Evolutionary conservation across 305 asterid genomes (phyloP), one percentile per base, ranked within the genome.

Genomic region (Rubia tinctorum): DNA sequence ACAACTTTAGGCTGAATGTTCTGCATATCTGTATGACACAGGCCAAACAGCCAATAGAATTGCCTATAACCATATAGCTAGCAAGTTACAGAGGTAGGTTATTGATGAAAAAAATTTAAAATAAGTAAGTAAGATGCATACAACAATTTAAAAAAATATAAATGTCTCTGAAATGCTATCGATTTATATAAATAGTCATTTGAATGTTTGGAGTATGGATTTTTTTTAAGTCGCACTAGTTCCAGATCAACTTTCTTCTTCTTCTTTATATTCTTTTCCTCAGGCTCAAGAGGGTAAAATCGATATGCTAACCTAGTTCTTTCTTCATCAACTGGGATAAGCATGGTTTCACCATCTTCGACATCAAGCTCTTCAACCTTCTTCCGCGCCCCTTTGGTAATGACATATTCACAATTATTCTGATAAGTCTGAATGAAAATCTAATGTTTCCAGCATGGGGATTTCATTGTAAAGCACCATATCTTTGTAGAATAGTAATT

Each of bases 401-500:
- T 82, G 79, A 90, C 77, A 74, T 95, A 95, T 78, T 76, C 92
- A 47, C 97, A 92, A 68, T 90, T 95, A 71, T 92, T 89, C 68
- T 97, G 98, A 82, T 95, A 97, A 1, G 98, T 92, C 74, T 95
- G 99, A 77, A 95, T 85, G 53, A 90, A 93, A 73, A 95, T 95
- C 83, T 90, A 97, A 73, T 95, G 98, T 65, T 75, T 71, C 88
- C 98, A 95, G 87, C 99, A 92, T 18, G 99, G 90, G 53, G 98
- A 81, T 75, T 92, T 95, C 99, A 95, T 92, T 14, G 95, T 40
- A 82, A 95, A 95, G 85, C 96, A 90, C 99, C 99, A 95, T 89
- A 95, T 95, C 99, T 94, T n/a, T n/a, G n/a, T n/a, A n/a, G n/a
- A n/a, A n/a, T n/a, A n/a, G n/a, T n/a, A n/a, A n/a, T n/a, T n/a